Evolutionary conservation across 2,329 filamentous ascomycete species (phyloP), one percentile per base, ranked within the genome.

Genomic region (Microcyclosporella mali): DNA sequence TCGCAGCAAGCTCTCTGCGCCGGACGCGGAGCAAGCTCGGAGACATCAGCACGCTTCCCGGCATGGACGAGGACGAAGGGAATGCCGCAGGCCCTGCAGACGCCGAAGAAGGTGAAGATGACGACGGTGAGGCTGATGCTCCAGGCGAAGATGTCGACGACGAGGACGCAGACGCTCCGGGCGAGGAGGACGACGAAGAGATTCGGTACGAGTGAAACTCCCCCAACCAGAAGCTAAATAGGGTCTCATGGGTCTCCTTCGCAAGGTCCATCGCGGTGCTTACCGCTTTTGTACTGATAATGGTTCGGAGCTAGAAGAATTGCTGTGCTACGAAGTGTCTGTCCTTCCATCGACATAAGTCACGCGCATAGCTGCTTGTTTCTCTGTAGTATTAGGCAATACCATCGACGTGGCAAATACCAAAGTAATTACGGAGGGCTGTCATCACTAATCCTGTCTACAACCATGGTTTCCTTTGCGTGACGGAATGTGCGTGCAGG

Each of bases 11-110:
- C 34, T 45, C 32, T 21, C 43, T 57, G 19, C 43, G 62, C 21
- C 60, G 69, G 10, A 69, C 67, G 12, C 57, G 70, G 38, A 72
- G 70, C 48, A 66, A 66, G 47, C 60, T 72, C 1, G 68, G 68
- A 36, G 66, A 63, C 27, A 60, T 68, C 10, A 56, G 55, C 15
- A 48, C 52, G 21, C 49, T 45, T 21, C 52, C 52, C 34, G 47
- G 40, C 51, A 62, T 47, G 33, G 47, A 46, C 6, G 54, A 54
- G 3, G 60, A 64, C 8, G 60, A 60, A 29, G 61, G 61, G 25
- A 55, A 61, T 2, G 59, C 40, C 18, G 56, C 53, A 6, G 57
- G 46, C 2, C 61, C 55, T 9, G 59, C 54, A 3, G 58, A 53
- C 7, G 56, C 51, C 14, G 59, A 56, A 18, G 36, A 37, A 15